phyloP scores from a whole-genome alignment of 768 basidiomycete genomes.

The Panaeolus papilionaceus region DNA sequence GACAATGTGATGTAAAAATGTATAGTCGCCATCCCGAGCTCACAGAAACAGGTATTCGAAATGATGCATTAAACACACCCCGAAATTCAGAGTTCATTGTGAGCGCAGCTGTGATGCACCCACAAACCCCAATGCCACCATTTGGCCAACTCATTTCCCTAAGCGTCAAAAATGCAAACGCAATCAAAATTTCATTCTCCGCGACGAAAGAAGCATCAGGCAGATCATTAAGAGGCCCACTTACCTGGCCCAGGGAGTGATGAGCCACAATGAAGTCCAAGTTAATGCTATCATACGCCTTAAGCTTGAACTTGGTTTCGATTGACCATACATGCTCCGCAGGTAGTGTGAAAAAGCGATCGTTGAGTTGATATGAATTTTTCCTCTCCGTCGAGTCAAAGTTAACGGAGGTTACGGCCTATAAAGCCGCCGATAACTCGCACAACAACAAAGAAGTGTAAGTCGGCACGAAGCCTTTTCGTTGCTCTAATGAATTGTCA shows the following conservation, averaged over 20 bases:
- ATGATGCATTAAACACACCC: background rate
- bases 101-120: constrained; percentile 1
- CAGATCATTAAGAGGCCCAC: background rate
- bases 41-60: background rate
- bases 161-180: constrained; percentile 12
- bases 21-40: background rate
- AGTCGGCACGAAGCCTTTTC: background rate
- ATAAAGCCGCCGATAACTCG: background rate
- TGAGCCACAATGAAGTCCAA: background rate
- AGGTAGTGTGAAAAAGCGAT: background rate
- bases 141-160: background rate
- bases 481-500: background rate
- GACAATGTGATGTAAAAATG: background rate
- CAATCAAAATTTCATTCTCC: constrained; percentile 14
- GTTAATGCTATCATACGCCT: background rate
- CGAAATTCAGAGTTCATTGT: background rate
- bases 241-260: background rate
- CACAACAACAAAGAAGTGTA: background rate
- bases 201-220: constrained; percentile 14
- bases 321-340: background rate
- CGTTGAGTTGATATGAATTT: constrained; percentile 5
- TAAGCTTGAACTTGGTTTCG: background rate
- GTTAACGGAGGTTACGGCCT: background rate
- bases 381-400: background rate
- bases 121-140: constrained; percentile 5